These are phyloP conservation scores for Ogataea trehalophila DNA, from an alignment of 805 yeast genomes.

Conservation along the genomic window DNA sequence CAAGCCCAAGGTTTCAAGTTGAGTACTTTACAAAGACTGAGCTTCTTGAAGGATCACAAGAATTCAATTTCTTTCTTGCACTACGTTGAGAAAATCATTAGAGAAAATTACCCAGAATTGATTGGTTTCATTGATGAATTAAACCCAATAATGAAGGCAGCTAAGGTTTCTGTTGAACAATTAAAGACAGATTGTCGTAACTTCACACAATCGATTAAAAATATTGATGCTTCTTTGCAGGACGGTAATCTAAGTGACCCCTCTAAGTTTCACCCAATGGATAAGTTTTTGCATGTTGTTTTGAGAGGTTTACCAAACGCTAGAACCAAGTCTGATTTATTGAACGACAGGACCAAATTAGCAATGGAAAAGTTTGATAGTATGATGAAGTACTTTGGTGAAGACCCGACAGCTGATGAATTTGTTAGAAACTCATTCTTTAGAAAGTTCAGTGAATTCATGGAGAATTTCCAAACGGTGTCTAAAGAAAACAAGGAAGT, in stretches of 20 bases:
- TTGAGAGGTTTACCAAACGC: conserved; percentile 72
- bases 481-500: conserved; percentile 69
- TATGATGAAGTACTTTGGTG: conserved; percentile 86
- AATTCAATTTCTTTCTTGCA: conserved; percentile 88
- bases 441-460: conserved; percentile 72
- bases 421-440: conserved; percentile 67
- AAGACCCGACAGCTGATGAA: conserved; percentile 63
- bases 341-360: conserved; percentile 58
- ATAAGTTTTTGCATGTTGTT: conserved; percentile 58
- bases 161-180: conserved; percentile 79
- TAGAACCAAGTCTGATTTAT: conserved; percentile 56
- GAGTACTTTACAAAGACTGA: conserved; percentile 82
- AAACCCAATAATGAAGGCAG: conserved; percentile 50
- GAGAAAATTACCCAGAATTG: conserved; percentile 77
- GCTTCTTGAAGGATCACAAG: conserved; percentile 83
- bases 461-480: conserved; percentile 74
- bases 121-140: conserved; percentile 73
- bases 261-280: conserved; percentile 75
- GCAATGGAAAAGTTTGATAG: conserved; percentile 62
- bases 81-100: conserved; percentile 83
- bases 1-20: conserved; percentile 92
- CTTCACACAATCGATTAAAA: conserved; percentile 55
- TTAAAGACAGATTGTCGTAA: conserved; percentile 66
- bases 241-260: conserved; percentile 85
- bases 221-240: conserved; percentile 68